Percentiles rank a stretch among this genome's conserved stretches.
phyloP scores from a whole-genome alignment of 495 filamentous ascomycete species.

The Mycothermus thermophilus region DNA sequence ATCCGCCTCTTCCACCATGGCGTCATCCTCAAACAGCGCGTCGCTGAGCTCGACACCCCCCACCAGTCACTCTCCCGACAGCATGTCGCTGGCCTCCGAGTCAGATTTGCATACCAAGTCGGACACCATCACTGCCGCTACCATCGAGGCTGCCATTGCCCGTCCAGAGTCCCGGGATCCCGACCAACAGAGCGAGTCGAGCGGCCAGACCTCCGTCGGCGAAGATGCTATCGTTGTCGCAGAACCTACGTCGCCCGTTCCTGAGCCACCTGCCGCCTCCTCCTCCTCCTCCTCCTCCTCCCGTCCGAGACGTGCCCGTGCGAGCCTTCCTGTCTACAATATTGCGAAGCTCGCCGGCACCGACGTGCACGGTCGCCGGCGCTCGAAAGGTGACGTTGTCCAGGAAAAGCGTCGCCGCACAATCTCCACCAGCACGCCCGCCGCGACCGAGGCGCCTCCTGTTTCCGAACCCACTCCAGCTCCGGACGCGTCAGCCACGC shows the following conservation, averaged over 20 bases:
- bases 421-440: slow-evolving; percentile 24
- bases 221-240: slow-evolving; percentile 28
- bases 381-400: slow-evolving; percentile 25
- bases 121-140: slow-evolving; percentile 7
- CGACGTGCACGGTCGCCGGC: slow-evolving; percentile 27
- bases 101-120: slow-evolving; percentile 12
- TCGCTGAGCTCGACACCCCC: slow-evolving; percentile 37
- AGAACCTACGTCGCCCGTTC: slow-evolving; percentile 3
- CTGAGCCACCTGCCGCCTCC: too few species aligned
- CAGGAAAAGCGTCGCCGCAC: slow-evolving; percentile 27
- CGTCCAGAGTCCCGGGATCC: slow-evolving; percentile 9
- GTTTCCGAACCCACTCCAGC: too few species aligned
- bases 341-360: slow-evolving; percentile 37
- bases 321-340: slow-evolving; percentile 40
- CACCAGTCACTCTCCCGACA: slow-evolving; percentile 32
- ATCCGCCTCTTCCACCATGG: slow-evolving; percentile 23
- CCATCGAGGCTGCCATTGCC: slow-evolving; percentile 12
- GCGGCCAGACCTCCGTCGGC: slow-evolving; percentile 16
- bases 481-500: not conserved
- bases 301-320: slow-evolving; percentile 33
- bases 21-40: slow-evolving; percentile 28
- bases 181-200: slow-evolving; percentile 11
- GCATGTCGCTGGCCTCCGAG: slow-evolving; percentile 32
- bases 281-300: slow-evolving; percentile 8
- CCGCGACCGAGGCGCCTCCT: slow-evolving; percentile 18